A percentile compares a stretch with the other conserved stretches of the same genome.
Conservation (phyloP, 495 filamentous ascomycete genomes). For the Aspergillus mulundensis region DNA sequence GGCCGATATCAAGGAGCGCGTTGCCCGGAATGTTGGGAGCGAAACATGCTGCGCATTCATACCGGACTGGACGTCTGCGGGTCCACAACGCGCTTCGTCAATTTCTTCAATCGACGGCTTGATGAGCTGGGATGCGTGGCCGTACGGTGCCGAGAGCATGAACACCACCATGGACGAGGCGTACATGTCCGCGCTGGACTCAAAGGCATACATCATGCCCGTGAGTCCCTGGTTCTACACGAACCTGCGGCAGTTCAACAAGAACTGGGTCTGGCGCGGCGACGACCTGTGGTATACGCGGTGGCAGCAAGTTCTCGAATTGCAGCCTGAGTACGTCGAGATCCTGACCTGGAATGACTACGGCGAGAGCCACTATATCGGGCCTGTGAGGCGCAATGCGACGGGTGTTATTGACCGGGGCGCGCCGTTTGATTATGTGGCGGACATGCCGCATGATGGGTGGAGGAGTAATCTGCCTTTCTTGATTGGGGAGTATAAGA, state of each 20-base stretch:
- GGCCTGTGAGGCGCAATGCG: constrained; percentile 40
- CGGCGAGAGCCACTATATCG: constrained; percentile 74
- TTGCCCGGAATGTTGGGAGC: constrained; percentile 9
- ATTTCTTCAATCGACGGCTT: constrained; percentile 53
- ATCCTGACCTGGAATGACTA: constrained; percentile 69
- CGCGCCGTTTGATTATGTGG: constrained; percentile 50
- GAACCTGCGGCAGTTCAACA: constrained; percentile 59
- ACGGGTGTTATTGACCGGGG: constrained; percentile 40
- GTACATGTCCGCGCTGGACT: constrained; percentile 44
- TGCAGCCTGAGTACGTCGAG: constrained; percentile 60
- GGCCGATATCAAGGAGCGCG: constrained; percentile 48
- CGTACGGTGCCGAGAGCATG: constrained; percentile 51
- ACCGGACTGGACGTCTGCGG: constrained; percentile 62
- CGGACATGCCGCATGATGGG: constrained; percentile 48
- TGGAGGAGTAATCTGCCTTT: constrained; percentile 58
- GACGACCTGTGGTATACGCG: constrained; percentile 69
- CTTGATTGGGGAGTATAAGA: constrained; percentile 60
- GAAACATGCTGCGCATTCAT: constrained; percentile 48
- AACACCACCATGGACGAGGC: constrained; percentile 48
- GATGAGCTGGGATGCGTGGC: constrained; percentile 75
- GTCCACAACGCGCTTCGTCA: constrained; percentile 36
- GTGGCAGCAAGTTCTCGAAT: constrained; percentile 60
- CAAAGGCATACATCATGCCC: constrained; percentile 71
- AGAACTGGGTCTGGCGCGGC: constrained; percentile 68
- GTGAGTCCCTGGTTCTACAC: constrained; percentile 72